Evolutionary conservation across 345 rosid species (phyloP).

Genomic region (Ailanthus altissimus): DNA sequence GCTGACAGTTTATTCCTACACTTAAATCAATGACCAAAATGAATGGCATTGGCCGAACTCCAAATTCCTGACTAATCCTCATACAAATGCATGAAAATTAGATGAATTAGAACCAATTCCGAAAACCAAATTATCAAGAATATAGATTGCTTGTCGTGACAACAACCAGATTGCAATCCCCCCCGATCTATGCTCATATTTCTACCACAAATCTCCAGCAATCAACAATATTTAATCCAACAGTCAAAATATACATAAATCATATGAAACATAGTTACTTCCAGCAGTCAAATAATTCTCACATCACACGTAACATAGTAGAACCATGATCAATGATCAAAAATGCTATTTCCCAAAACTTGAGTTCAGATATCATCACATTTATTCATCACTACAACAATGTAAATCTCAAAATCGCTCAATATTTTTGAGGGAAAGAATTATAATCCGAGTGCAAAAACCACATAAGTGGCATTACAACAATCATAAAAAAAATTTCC

Average conservation of each 20-base stretch:
- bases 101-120: neutral
- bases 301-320: neutral
- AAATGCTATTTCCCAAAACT: neutral
- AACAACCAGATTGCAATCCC: neutral
- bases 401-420: slow-evolving; percentile 8
- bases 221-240: neutral
- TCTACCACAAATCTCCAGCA: neutral
- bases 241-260: neutral
- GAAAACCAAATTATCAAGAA: neutral
- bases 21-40: neutral
- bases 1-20: too few relatives aligned
- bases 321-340: neutral
- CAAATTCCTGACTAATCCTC: neutral
- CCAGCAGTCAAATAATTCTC: neutral
- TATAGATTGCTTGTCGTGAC: neutral
- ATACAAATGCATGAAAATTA: neutral
- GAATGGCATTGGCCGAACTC: neutral
- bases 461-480: slow-evolving; percentile 28
- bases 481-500: neutral
- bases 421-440: slow-evolving; percentile 21
- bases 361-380: neutral
- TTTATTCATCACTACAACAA: slow-evolving; percentile 10
- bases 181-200: neutral
- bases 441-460: neutral
- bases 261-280: neutral